Evolutionary conservation across 2,329 filamentous ascomycete genomes (phyloP).

Genomic region (Diaporthe amygdali): DNA sequence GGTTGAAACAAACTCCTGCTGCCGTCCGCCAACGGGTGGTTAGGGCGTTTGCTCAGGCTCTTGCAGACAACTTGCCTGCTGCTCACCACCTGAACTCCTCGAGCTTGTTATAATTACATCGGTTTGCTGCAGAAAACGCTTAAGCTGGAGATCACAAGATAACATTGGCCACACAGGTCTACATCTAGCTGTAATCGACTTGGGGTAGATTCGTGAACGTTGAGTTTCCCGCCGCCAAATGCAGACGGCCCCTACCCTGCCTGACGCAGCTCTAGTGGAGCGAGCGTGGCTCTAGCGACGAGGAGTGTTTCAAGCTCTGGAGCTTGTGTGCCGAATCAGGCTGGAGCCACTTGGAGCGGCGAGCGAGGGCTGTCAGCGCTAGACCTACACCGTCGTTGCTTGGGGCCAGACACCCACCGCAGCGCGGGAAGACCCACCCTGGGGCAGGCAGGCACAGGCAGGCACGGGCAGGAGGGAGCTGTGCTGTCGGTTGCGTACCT

Average conservation of each 20-base stretch:
- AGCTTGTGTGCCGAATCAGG: not conserved
- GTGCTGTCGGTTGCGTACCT: not conserved
- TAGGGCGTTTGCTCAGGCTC: not conserved
- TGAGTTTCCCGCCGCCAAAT: not conserved
- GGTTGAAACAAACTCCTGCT: slow-evolving; percentile 6
- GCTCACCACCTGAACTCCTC: not conserved
- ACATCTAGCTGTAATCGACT: not conserved
- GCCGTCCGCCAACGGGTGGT: not conserved
- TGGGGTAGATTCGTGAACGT: not conserved
- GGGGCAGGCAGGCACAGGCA: not conserved
- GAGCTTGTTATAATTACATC: no score
- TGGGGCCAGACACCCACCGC: not conserved
- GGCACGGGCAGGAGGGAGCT: slow-evolving; percentile 3
- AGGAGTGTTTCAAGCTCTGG: slow-evolving; percentile 9
- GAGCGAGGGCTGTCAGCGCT: not conserved
- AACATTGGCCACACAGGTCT: not conserved
- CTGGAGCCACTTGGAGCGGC: not conserved
- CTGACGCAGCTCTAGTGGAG: slow-evolving; percentile 8
- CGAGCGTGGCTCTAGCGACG: not conserved
- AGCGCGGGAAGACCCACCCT: not conserved
- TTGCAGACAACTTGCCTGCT: not conserved
- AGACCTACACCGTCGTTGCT: not conserved
- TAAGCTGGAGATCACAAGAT: no score
- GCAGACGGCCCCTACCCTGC: not conserved
- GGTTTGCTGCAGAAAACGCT: no score